Evolutionary conservation across 495 filamentous ascomycete species (phyloP).

Genomic region (Lasiosphaeria miniovina): DNA sequence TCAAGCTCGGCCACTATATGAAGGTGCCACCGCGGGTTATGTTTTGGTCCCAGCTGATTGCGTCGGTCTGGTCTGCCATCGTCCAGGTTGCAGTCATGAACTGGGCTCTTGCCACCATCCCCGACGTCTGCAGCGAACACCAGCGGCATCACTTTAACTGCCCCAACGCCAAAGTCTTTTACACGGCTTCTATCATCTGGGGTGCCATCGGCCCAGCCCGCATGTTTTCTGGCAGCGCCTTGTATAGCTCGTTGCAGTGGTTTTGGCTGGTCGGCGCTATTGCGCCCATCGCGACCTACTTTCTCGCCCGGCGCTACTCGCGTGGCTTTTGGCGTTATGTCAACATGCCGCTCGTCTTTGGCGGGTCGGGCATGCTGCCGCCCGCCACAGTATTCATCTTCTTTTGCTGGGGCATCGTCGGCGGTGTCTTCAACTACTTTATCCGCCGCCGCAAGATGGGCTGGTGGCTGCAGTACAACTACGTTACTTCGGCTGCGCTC

Average conservation of each 20-base stretch:
- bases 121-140: conserved; percentile 55
- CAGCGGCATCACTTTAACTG: conserved; percentile 61
- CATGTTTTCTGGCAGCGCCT: conserved; percentile 59
- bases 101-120: conserved; percentile 61
- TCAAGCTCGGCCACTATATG: conserved; percentile 68
- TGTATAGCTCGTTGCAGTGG: conserved; percentile 63
- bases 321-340: conserved; percentile 55
- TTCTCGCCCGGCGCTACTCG: conserved; percentile 58
- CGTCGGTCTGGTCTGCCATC: conserved; percentile 60
- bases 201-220: conserved; percentile 51
- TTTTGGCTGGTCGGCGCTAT: conserved; percentile 67
- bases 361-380: conserved; percentile 59
- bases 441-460: conserved; percentile 60
- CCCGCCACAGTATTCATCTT: conserved; percentile 66
- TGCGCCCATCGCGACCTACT: conserved; percentile 57
- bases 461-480: conserved; percentile 81
- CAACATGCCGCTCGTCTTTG: conserved; percentile 66
- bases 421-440: conserved; percentile 63
- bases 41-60: conserved; percentile 63
- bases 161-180: conserved; percentile 63
- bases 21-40: conserved; percentile 64
- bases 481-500: conserved; percentile 68
- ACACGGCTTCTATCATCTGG: conserved; percentile 55
- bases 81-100: conserved; percentile 66
- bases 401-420: conserved; percentile 66